phyloP scores from a whole-genome alignment of 805 yeast species.

The Myxozyma nipponensis region DNA sequence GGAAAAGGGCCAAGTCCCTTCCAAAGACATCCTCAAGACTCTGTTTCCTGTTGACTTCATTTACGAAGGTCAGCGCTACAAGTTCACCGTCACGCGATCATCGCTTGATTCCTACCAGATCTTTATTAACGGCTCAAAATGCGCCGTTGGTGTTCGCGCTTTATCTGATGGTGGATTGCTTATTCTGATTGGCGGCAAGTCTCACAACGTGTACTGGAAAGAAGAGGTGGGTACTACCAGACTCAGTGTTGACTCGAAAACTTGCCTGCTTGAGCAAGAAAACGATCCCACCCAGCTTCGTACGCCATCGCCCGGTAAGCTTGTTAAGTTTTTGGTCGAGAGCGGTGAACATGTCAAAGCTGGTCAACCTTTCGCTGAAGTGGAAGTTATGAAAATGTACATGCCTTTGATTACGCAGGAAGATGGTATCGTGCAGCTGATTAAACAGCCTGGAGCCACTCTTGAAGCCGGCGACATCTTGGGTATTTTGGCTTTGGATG shows the following conservation, averaged over 20 bases:
- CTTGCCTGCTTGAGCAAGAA: slow-evolving; percentile 90
- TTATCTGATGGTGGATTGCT: slow-evolving; percentile 93
- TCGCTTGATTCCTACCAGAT: slow-evolving; percentile 80
- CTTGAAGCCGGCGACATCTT: slow-evolving; percentile 94
- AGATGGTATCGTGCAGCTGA: slow-evolving; percentile 84
- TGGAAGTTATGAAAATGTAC: slow-evolving; percentile 99
- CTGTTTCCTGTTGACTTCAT: slow-evolving; percentile 92
- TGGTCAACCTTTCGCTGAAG: slow-evolving; percentile 96
- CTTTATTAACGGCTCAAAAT: slow-evolving; percentile 89
- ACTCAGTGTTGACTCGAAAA: slow-evolving; percentile 89
- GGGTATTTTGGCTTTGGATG: slow-evolving; percentile 91
- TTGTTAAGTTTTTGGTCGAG: slow-evolving; percentile 88
- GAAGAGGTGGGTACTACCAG: slow-evolving; percentile 96
- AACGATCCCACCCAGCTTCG: slow-evolving; percentile 98
- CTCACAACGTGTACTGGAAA: slow-evolving; percentile 95
- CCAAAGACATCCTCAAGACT: slow-evolving; percentile 74
- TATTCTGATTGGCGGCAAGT: slow-evolving; percentile 81
- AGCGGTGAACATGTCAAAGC: slow-evolving; percentile 88
- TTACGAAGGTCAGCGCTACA: slow-evolving; percentile 88
- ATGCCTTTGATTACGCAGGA: slow-evolving; percentile 96
- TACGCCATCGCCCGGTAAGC: slow-evolving; percentile 98
- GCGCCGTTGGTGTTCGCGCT: slow-evolving; percentile 80
- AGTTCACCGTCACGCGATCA: slow-evolving; percentile 93
- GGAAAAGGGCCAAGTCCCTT: slow-evolving; percentile 93
- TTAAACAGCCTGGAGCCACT: slow-evolving; percentile 98